Percentiles rank a stretch among this genome's conserved stretches.
Evolutionary conservation across 345 rosid genomes (phyloP).

Genomic region (Aquilaria yunnanensis): DNA sequence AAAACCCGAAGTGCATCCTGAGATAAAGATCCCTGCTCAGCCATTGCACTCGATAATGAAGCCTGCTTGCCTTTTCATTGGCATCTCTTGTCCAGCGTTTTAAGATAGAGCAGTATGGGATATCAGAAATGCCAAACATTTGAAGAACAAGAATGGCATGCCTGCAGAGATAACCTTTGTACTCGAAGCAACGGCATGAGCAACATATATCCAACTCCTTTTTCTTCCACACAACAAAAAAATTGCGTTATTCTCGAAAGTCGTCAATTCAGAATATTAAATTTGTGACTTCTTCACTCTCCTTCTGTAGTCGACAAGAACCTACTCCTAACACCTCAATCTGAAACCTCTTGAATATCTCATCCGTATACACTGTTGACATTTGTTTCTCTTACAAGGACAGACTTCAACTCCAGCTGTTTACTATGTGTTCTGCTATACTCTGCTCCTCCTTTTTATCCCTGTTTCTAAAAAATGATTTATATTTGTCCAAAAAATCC

Average conservation of each 20-base stretch:
- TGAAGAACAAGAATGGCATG: constrained; percentile 21
- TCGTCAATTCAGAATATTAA: constrained; percentile 11
- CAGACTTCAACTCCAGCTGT: constrained; percentile 13
- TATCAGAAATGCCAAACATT: constrained; percentile 13
- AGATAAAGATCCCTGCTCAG: constrained; percentile 16
- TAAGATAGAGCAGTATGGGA: constrained; percentile 14
- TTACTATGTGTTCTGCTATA: constrained; percentile 9
- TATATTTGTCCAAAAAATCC: constrained; percentile 8
- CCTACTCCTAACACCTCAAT: constrained; percentile 14
- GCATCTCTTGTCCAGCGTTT: constrained; percentile 19
- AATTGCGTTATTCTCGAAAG: constrained; percentile 13
- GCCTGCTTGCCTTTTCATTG: constrained; percentile 9
- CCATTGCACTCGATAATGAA: constrained; percentile 12
- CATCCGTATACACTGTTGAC: constrained; percentile 13
- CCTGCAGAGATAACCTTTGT: constrained; percentile 18
- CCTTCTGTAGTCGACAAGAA: constrained; percentile 17
- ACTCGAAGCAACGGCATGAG: constrained; percentile 17
- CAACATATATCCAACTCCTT: constrained; percentile 9
- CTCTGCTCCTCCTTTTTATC: constrained; percentile 6
- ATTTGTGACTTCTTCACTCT: constrained; percentile 13
- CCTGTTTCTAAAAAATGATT: constrained; percentile 1
- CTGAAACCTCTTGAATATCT: constrained; percentile 18
- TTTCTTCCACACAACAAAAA: constrained; percentile 15
- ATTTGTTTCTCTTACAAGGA: constrained; percentile 15
- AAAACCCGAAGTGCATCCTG: constrained; percentile 9